These are phyloP conservation scores for Diaporthe vexans DNA, from an alignment of 2,329 filamentous ascomycete genomes.

Conservation along the genomic window DNA sequence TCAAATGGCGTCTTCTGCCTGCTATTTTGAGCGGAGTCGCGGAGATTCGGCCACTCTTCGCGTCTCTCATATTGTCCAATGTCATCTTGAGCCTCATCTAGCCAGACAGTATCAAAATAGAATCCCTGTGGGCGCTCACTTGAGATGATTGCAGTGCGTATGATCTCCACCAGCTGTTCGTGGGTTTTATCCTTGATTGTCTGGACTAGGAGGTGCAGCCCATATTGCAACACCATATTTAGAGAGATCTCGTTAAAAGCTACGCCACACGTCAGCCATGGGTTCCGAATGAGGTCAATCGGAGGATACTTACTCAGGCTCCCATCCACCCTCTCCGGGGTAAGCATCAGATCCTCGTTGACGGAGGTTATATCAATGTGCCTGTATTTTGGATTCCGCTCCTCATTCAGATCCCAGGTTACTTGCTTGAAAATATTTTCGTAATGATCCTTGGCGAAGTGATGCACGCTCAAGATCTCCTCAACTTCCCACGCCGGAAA, in stretches of 20 bases:
- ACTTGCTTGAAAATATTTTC: background rate
- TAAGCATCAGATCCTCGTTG: constrained; percentile 1
- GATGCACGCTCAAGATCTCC: constrained; percentile 20
- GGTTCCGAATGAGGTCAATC: too few relatives aligned
- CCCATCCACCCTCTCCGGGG: background rate
- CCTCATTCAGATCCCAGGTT: constrained; percentile 25
- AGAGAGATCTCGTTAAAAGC: background rate
- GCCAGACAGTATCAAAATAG: too few relatives aligned
- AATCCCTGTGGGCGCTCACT: background rate
- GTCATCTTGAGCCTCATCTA: background rate
- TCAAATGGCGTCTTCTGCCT: constrained; percentile 18
- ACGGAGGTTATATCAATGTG: background rate
- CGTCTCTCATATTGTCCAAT: background rate
- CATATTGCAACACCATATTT: background rate
- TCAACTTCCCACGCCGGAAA: constrained; percentile 24
- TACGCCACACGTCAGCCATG: background rate
- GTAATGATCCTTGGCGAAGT: constrained; percentile 7
- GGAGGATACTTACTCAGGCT: background rate
- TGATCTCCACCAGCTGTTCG: constrained; percentile 6
- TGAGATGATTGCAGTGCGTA: background rate
- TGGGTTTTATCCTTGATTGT: background rate
- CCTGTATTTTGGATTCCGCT: constrained; percentile 5
- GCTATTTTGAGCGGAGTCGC: constrained; percentile 18
- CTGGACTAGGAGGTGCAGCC: background rate
- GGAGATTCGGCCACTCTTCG: background rate